A percentile compares a stretch with the other conserved stretches of the same genome.
Evolutionary conservation across 768 basidiomycete species (phyloP).

Genomic region (Boletales sp.): DNA sequence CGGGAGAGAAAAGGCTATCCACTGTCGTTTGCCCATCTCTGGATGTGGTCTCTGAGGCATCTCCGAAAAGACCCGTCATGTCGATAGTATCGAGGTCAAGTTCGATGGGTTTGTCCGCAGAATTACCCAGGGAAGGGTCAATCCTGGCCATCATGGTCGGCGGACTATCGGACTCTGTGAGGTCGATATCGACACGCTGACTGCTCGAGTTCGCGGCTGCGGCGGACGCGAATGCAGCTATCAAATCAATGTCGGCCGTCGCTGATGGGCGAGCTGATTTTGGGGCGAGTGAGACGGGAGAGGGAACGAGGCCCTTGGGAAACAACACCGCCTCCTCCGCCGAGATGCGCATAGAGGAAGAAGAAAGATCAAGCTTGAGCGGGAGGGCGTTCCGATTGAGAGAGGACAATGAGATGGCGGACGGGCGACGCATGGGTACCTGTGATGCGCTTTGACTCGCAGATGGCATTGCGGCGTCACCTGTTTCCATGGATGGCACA

Average conservation of each 20-base stretch:
- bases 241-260: conserved; percentile 55
- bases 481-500: conserved; percentile 18
- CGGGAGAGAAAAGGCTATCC: conserved; percentile 53
- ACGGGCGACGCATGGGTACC: conserved; percentile 54
- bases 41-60: conserved; percentile 35
- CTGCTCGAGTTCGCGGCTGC: conserved; percentile 30
- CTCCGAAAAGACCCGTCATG: conserved; percentile 54
- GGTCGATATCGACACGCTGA: conserved; percentile 51
- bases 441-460: conserved; percentile 35
- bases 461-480: conserved; percentile 18
- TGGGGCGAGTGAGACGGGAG: conserved; percentile 80
- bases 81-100: conserved; percentile 70
- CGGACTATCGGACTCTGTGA: conserved; percentile 44
- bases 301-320: conserved; percentile 55
- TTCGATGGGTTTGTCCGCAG: conserved; percentile 79
- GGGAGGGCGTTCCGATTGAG: conserved; percentile 69
- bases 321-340: conserved; percentile 60
- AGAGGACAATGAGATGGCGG: conserved; percentile 77
- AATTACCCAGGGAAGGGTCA: conserved; percentile 47
- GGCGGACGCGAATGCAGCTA: conserved; percentile 56
- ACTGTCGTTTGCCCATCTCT: conserved; percentile 34
- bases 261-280: conserved; percentile 68
- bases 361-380: conserved; percentile 79
- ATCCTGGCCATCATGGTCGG: conserved; percentile 22
- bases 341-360: conserved; percentile 59